Conservation (phyloP, 371 early-diverging fungal species). For the Circinella minor region DNA sequence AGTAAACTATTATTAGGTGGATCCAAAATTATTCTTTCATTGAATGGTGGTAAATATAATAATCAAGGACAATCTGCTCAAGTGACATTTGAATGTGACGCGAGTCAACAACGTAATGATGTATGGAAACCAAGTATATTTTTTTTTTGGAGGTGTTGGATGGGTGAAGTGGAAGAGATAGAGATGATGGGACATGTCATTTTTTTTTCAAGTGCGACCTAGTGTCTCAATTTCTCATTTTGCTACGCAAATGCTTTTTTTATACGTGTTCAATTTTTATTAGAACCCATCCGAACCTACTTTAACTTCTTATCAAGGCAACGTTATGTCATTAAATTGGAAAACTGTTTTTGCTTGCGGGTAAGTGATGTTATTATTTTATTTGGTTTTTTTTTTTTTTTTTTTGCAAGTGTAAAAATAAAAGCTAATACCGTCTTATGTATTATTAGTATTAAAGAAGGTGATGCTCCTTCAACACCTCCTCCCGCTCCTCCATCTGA, state of each 20-base stretch:
- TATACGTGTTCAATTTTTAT: not conserved
- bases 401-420: no score
- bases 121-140: not conserved
- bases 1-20: constrained; percentile 12
- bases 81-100: constrained; percentile 27
- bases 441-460: constrained; percentile 24
- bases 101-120: constrained; percentile 16
- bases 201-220: no score
- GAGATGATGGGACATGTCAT: no score
- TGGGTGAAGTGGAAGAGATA: not conserved
- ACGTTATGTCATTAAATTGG: constrained; percentile 45
- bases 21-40: constrained; percentile 14
- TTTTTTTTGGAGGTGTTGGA: no score
- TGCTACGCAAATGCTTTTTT: not conserved
- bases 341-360: constrained; percentile 54
- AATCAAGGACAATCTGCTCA: constrained; percentile 22
- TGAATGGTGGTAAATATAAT: constrained; percentile 23
- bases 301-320: constrained; percentile 36
- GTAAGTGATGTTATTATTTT: constrained; percentile 25
- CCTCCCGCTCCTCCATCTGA: constrained; percentile 22
- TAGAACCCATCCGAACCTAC: constrained; percentile 35
- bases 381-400: no score
- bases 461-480: constrained; percentile 28
- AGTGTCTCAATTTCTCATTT: no score
- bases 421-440: not conserved